phyloP scores from a whole-genome alignment of 345 rosid species.

The Melastoma malabathricum region DNA sequence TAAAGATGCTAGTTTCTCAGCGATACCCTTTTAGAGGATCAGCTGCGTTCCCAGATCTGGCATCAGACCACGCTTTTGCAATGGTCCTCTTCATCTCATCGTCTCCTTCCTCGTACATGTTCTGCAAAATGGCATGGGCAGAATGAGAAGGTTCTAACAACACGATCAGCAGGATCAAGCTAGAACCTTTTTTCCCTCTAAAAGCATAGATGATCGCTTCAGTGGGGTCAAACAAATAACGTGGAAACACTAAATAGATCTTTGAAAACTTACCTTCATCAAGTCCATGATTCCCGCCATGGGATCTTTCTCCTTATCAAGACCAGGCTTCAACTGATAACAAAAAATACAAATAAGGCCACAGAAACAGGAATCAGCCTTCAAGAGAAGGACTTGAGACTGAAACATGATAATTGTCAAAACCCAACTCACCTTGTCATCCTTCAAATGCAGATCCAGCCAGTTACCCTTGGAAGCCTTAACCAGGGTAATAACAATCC shows the following conservation, averaged over 20 bases:
- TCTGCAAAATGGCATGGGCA: constrained; percentile 24
- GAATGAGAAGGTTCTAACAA: neutral
- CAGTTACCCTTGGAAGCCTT: constrained; percentile 80
- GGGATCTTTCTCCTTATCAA: constrained; percentile 69
- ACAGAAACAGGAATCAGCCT: neutral
- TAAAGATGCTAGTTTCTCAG: constrained; percentile 7
- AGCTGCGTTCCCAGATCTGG: constrained; percentile 76
- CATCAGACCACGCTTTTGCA: constrained; percentile 98
- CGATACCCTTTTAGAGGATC: constrained; percentile 48
- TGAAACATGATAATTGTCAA: neutral
- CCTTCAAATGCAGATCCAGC: constrained; percentile 78
- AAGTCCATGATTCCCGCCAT: constrained; percentile 98
- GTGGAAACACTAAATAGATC: neutral
- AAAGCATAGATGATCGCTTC: no score
- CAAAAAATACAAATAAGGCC: neutral
- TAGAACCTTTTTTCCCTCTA: no score
- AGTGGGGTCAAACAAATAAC: neutral
- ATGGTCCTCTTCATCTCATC: constrained; percentile 88
- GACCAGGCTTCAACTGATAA: constrained; percentile 61
- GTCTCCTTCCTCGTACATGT: constrained; percentile 93
- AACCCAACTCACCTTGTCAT: constrained; percentile 54
- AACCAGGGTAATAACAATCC: constrained; percentile 47
- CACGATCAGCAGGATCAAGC: no score
- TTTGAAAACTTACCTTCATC: constrained; percentile 51
- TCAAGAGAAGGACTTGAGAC: neutral